Base-by-base conservation (phyloP, 1,284 basidiomycete genomes). In the Trichosporon ovoides region DNA sequence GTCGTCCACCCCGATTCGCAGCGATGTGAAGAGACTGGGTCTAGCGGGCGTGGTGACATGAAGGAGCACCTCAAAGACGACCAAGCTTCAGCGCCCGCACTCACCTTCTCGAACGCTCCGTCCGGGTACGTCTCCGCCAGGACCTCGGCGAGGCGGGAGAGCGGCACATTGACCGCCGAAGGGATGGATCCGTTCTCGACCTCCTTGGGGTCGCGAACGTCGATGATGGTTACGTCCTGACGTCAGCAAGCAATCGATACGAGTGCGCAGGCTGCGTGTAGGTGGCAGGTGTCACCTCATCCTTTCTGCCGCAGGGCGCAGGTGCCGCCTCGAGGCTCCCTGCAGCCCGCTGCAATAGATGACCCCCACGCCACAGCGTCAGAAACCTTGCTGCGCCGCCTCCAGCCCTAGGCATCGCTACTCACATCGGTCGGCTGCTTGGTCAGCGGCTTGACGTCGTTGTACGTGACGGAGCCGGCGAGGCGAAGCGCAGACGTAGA, bases 161-260 rank as follows among this genome's bases (percentile, higher is more conserved):
- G 83, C 4, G 93, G 93, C 13, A 97, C 78, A 72, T 93, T 91
- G 68, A 97, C 90, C 4, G 92, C 84, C n/a, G 89, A 91, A 9
- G 93, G 94, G 67, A 97, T 95, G 74, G 88, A 88, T 31, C 93
- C 92, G 74, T 91, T 88, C 5, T 87, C 82, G 28, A 92, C 89
- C 75, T 97, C 94, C 64, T 89, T 84, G 3, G 87, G 88, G 75
- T 97, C 94, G 22, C 93, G 87, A 7, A 96, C 92, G 74, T 97
- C 56, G 37, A 58, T 58, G 22, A 58, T 31, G 31, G 49, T 31
- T 35, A 58, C 56, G 16, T 58, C 43, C 56, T 58, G 52, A 19
- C 16, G 43, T 48, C 24, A 48, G 28, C 28, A 31, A n/a, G n/a
- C n/a, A n/a, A n/a, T n/a, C n/a, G n/a, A n/a, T n/a, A n/a, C n/a